Percentiles rank a stretch among this genome's conserved stretches.
These are phyloP conservation scores for Trichothecium roseum DNA, from an alignment of 2,329 filamentous ascomycete species.

Conservation along the genomic window DNA sequence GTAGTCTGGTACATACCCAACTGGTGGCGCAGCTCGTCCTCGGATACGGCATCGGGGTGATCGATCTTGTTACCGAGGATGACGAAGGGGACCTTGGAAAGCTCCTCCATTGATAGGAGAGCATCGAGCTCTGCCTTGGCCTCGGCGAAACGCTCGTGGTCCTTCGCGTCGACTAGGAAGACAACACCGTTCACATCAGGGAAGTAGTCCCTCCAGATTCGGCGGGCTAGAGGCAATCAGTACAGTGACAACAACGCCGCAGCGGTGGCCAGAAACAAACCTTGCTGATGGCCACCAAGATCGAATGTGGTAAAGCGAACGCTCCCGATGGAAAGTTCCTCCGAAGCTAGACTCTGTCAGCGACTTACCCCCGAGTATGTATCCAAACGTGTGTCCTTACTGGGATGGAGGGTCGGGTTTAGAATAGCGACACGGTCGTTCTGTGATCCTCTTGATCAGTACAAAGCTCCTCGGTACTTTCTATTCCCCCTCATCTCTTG, in stretches of 20 bases:
- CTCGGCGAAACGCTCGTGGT: slow-evolving; percentile 88
- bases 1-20: slow-evolving; percentile 93
- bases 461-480: too few relatives aligned
- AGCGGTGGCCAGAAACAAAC: slow-evolving; percentile 30
- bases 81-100: slow-evolving; percentile 90
- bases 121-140: slow-evolving; percentile 96
- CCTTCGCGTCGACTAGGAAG: slow-evolving; percentile 95
- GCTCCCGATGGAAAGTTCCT: slow-evolving; percentile 87
- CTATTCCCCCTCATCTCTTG: background rate
- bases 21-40: slow-evolving; percentile 88
- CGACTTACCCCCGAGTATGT: background rate
- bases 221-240: slow-evolving; percentile 50
- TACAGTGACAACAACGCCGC: background rate
- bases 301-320: slow-evolving; percentile 94
- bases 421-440: slow-evolving; percentile 90
- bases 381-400: slow-evolving; percentile 40
- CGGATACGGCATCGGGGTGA: slow-evolving; percentile 87
- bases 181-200: slow-evolving; percentile 94
- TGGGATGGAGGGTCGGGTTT: slow-evolving; percentile 84
- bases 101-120: slow-evolving; percentile 91
- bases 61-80: slow-evolving; percentile 99
- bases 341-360: slow-evolving; percentile 51
- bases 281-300: slow-evolving; percentile 87
- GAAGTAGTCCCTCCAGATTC: slow-evolving; percentile 96
- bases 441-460: slow-evolving; percentile 27